phyloP scores from a whole-genome alignment of 805 yeast species.

The Pichia occidentalis region DNA sequence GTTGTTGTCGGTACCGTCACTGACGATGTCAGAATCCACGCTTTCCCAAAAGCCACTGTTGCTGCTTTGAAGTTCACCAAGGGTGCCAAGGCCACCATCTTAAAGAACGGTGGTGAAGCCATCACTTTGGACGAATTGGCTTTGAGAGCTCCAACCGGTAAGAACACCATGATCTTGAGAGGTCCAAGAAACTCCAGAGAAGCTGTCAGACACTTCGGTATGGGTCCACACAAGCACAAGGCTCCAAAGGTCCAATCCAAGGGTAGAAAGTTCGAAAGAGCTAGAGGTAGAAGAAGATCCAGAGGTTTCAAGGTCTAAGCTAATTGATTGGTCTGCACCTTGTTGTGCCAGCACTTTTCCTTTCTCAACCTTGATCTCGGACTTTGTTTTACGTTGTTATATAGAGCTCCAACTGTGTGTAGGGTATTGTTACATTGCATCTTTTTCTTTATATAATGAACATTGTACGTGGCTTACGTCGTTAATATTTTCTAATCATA shows the following conservation, averaged over 20 bases:
- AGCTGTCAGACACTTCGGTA: slow-evolving; percentile 99
- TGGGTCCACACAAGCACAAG: slow-evolving; percentile 99
- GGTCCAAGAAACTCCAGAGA: slow-evolving; percentile 99
- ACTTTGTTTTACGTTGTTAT: slow-evolving; percentile 4
- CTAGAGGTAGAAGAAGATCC: slow-evolving; percentile 99
- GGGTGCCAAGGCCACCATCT: slow-evolving; percentile 95
- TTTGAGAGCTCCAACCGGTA: slow-evolving; percentile 98
- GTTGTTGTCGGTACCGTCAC: slow-evolving; percentile 99
- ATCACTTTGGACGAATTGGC: slow-evolving; percentile 99
- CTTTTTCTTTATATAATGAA: neutral
- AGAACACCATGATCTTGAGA: slow-evolving; percentile 95
- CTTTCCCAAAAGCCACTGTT: slow-evolving; percentile 93
- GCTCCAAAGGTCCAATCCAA: slow-evolving; percentile 96
- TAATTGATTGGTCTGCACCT: slow-evolving; percentile 11
- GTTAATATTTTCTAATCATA: neutral
- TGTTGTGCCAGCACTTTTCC: neutral
- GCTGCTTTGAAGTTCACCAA: slow-evolving; percentile 99
- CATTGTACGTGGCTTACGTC: neutral
- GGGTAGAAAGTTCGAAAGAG: slow-evolving; percentile 99
- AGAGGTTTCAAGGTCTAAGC: slow-evolving; percentile 99
- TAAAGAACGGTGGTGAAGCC: slow-evolving; percentile 99
- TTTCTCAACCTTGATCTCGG: neutral
- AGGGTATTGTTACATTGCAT: neutral
- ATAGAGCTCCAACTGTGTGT: neutral
- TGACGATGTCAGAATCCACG: slow-evolving; percentile 90